Percentiles rank a stretch among this genome's conserved stretches.
These are phyloP conservation scores for Pyrrhoderma lamaoense DNA, from an alignment of 1,284 basidiomycete genomes.

Conservation along the genomic window DNA sequence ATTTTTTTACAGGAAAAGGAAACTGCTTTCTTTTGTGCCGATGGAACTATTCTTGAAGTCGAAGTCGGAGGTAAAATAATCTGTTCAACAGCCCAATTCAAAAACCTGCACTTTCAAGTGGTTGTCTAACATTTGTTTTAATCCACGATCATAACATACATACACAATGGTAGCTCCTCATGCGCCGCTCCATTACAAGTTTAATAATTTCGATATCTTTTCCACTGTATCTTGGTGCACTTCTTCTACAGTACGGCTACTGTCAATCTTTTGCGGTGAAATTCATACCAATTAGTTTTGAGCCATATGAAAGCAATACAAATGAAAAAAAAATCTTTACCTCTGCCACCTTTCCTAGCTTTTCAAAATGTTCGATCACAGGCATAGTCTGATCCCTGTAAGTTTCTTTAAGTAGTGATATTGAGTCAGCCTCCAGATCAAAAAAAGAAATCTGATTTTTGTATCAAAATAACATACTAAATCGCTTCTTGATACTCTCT, in stretches of 20 bases:
- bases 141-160: neutral
- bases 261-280: no score
- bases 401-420: slow-evolving; percentile 50
- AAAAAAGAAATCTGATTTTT: neutral
- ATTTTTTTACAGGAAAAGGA: slow-evolving; percentile 43
- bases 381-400: slow-evolving; percentile 95
- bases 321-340: slow-evolving; percentile 35
- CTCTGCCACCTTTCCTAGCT: slow-evolving; percentile 70
- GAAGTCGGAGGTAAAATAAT: slow-evolving; percentile 46
- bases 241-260: slow-evolving; percentile 63
- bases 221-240: slow-evolving; percentile 60
- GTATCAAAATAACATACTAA: slow-evolving; percentile 62
- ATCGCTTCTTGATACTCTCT: slow-evolving; percentile 95
- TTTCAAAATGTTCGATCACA: slow-evolving; percentile 83
- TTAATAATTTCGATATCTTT: slow-evolving; percentile 41
- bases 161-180: no score
- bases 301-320: neutral
- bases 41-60: slow-evolving; percentile 61
- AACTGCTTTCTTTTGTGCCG: slow-evolving; percentile 55
- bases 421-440: neutral
- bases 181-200: no score
- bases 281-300: slow-evolving; percentile 12
- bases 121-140: slow-evolving; percentile 1
- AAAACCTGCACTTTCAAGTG: slow-evolving; percentile 3
- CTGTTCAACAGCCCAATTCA: slow-evolving; percentile 27